Base-by-base conservation (phyloP, 2,329 filamentous ascomycete genomes). In the Microdochium bolleyi region DNA sequence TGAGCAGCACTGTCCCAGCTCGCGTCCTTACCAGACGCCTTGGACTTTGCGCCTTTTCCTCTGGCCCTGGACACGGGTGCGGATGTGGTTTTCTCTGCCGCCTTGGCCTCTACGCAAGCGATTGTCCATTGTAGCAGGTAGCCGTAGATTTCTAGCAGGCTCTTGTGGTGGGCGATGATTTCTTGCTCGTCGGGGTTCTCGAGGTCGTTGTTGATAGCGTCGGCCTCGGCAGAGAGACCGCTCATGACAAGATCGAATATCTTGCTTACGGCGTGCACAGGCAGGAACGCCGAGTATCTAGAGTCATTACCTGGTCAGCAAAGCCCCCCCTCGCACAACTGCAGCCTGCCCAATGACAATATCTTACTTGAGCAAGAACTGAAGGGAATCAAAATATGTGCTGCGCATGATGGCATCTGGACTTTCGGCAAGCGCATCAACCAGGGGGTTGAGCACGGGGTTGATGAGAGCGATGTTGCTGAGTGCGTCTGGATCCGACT, bases 51-150 rank as follows among this genome's bases (percentile, higher is more conserved):
- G 52, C 85, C 82, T 63, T 88, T 88, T 53, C 86, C 88, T 63
- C 89, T 79, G 46, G 85, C 85, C 62, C 89, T 79, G 8, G 83
- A 80, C n/a, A 79, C 82, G 2, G 87, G 84, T 1, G 85, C 79
- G 8, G 85, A 74, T 1, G 87, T 84, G 0, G 90, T 84, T 70
- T 95, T 97, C 70, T 97, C 94, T 48, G 91, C 88, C 2, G 91
- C 88, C 70, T 96, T 95, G 38, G 88, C 87, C 70, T 99, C 94
- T 49, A 96, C 89, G n/a, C 88, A 90, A 7, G 91, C 87, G 58
- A 97, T 87, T 7, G 90, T 89, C 95, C 94, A 99, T 69, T 96
- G 92, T 49, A 99, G 73, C 11, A 99, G 76, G 64, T 96, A 99
- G 32, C 87, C 92, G 67, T 95, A 97, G 64, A 95, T 88, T 67